Conservation (phyloP, 441 rosid species). For the Rhodomyrtus psidioides region DNA sequence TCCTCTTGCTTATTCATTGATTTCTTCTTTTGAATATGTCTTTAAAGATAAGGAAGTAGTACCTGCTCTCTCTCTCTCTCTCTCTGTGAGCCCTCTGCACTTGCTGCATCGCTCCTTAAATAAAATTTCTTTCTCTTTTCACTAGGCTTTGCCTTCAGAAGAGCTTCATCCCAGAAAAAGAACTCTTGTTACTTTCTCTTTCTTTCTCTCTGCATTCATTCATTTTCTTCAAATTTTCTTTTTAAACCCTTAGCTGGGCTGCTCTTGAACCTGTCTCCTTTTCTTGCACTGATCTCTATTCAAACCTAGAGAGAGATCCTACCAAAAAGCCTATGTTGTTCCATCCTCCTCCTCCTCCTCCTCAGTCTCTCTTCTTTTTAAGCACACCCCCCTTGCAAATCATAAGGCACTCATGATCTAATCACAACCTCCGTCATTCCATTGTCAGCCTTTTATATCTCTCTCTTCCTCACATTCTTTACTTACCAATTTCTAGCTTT, state of each 20-base stretch:
- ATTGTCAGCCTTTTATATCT: background rate
- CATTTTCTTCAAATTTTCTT: conserved; percentile 5
- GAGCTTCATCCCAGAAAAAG: conserved; percentile 28
- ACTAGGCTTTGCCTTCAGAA: conserved; percentile 34
- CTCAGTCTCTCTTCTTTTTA: background rate
- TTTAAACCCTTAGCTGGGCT: conserved; percentile 17
- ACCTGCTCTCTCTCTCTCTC: conserved; percentile 19
- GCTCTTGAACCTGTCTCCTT: conserved; percentile 8
- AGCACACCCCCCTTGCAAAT: conserved; percentile 45
- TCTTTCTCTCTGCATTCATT: conserved; percentile 25
- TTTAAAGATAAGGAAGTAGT: conserved; percentile 10
- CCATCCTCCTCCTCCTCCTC: conserved; percentile 7
- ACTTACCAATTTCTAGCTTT: conserved; percentile 10
- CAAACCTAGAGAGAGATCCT: conserved; percentile 33
- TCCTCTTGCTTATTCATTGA: background rate
- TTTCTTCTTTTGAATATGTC: conserved; percentile 6
- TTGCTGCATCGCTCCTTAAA: conserved; percentile 24
- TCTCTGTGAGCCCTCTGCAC: background rate
- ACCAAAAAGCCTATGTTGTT: conserved; percentile 19
- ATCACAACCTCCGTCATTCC: conserved; percentile 29
- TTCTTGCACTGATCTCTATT: conserved; percentile 7
- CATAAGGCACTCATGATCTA: conserved; percentile 90
- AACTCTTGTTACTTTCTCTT: conserved; percentile 17
- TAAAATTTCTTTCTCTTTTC: conserved; percentile 31
- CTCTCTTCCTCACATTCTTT: conserved; percentile 1